Evolutionary conservation across 768 basidiomycete species (phyloP).

Genomic region (Nidularia sp.): DNA sequence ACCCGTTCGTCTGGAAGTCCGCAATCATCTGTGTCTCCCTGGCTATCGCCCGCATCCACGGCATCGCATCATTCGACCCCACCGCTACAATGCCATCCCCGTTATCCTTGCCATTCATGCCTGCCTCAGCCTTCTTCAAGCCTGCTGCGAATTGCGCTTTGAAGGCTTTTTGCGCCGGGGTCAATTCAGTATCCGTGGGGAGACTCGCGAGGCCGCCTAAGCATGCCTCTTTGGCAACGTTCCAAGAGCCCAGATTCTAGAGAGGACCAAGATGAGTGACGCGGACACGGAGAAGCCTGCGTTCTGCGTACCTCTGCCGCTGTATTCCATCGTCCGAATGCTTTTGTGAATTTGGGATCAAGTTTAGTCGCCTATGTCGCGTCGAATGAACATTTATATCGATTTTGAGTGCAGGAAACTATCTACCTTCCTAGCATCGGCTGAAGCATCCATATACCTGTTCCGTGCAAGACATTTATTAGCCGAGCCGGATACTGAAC

Average conservation of each 20-base stretch:
- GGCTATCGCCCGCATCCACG: slow-evolving; percentile 22
- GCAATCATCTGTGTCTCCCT: slow-evolving; percentile 10
- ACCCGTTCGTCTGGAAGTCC: slow-evolving; percentile 1
- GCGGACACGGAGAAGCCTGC: neutral
- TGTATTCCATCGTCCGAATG: slow-evolving; percentile 33
- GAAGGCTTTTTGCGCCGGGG: too few relatives aligned
- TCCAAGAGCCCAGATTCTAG: neutral
- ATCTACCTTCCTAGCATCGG: slow-evolving; percentile 24
- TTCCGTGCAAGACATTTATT: neutral
- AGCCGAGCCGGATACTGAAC: too few relatives aligned
- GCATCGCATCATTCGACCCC: slow-evolving; percentile 4
- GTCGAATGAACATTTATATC: neutral
- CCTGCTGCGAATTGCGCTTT: too few relatives aligned
- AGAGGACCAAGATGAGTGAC: neutral
- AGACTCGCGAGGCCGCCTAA: neutral
- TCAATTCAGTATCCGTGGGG: neutral
- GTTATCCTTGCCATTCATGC: neutral
- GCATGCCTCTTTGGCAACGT: neutral
- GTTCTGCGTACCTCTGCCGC: neutral
- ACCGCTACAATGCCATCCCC: neutral
- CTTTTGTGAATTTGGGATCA: slow-evolving; percentile 37
- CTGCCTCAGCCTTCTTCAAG: too few relatives aligned
- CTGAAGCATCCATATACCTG: slow-evolving; percentile 25
- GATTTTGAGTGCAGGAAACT: neutral
- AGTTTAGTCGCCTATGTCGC: slow-evolving; percentile 27